Conservation (phyloP, 1,284 basidiomycete species). For the Psilocybe mexicana region DNA sequence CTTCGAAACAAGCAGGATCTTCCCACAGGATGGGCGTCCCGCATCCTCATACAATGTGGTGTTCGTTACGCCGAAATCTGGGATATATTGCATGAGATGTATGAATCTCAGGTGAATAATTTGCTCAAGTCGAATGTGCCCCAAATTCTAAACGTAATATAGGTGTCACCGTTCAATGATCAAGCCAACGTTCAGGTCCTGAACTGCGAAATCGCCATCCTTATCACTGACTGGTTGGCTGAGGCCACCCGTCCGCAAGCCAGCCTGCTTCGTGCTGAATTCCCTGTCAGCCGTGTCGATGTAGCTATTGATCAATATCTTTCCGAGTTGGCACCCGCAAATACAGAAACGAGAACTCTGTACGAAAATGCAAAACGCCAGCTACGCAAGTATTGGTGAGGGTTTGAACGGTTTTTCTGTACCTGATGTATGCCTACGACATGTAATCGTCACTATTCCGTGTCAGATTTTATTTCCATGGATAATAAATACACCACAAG, state of each 20-base stretch:
- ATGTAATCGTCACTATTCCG: conserved; percentile 3
- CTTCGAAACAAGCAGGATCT: conserved; percentile 61
- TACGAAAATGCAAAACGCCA: conserved; percentile 73
- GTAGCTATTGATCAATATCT: conserved; percentile 70
- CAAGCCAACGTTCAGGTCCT: conserved; percentile 76
- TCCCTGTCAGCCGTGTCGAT: conserved; percentile 76
- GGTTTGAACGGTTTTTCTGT: neutral
- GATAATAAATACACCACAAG: conserved; percentile 5
- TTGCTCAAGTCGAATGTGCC: neutral
- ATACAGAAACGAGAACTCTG: conserved; percentile 56
- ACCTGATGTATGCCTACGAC: conserved; percentile 17
- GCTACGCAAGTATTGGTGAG: conserved; percentile 64
- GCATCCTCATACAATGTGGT: conserved; percentile 74
- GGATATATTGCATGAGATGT: conserved; percentile 85
- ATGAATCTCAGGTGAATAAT: conserved; percentile 75
- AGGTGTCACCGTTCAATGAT: conserved; percentile 84
- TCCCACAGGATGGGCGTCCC: conserved; percentile 77
- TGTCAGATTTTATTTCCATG: conserved; percentile 1
- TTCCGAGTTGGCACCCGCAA: conserved; percentile 59
- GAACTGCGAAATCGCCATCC: conserved; percentile 74
- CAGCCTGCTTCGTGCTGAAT: conserved; percentile 53
- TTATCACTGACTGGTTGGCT: conserved; percentile 76
- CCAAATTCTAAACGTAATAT: conserved; percentile 3
- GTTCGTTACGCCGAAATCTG: conserved; percentile 79
- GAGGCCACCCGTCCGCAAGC: conserved; percentile 69